Evolutionary conservation across 768 basidiomycete species (phyloP), one percentile per base, ranked within the genome.

Genomic region (Termitomyces sp.): DNA sequence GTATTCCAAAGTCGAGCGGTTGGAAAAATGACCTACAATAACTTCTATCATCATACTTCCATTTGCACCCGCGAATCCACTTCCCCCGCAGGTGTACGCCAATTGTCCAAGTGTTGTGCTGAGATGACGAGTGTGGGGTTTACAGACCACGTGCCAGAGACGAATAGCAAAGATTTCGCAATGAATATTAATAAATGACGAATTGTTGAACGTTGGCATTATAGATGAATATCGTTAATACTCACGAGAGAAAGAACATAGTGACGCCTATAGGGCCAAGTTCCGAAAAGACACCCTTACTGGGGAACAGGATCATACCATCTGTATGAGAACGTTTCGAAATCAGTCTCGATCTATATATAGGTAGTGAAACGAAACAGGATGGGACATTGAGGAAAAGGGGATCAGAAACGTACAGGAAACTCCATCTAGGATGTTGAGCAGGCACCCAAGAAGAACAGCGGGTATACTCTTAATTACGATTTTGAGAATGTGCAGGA

Each of bases 41-140:
- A 95, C 93, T 74, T 98, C 96, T 60, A 98, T 98, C 94, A 98
- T 97, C 94, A 95, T 94, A 63, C 91, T 93, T 13, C 92, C 92
- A 73, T 93, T 95, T 2, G 89, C 93, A 54, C 91, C 92, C 8
- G 86, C 85, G 71, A 99, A 97, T 30, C 86, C 87, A 64, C 90
- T 94, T 6, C 91, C 96, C 5, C 93, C 95, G 12, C 87, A 71
- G 1, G 90, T 88, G 71, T 93, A 98, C 0, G 88, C 82, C 30
- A 97, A 74, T 69, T 98, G 96, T 0, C 93, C 78, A 35, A 95
- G 69, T 4, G 28, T 30, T 30, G 47, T 48, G 3, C 47, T 48
- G 10, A 30, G 16, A 48, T 28, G 28, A 28, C 23, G 16, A 28
- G 23, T 18, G 9, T 7, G 18, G 18, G 9, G 9, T 7, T 5